phyloP scores from a whole-genome alignment of 2,329 filamentous ascomycete species.

The Pseudophaeomoniella oleicola region DNA sequence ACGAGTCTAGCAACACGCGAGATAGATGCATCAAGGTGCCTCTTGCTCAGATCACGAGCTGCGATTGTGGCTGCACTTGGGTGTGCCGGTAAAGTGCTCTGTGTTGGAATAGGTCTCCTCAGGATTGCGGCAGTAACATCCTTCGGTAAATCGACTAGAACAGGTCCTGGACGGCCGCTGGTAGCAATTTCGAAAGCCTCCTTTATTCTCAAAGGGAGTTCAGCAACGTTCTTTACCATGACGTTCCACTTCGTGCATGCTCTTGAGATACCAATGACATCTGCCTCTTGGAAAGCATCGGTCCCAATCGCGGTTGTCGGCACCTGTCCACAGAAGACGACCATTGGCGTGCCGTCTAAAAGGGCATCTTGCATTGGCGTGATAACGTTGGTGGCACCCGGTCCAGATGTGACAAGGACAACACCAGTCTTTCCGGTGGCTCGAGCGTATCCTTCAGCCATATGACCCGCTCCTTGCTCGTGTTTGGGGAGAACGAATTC shows the following conservation, averaged over 20 bases:
- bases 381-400: conserved; percentile 89
- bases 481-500: conserved; percentile 90
- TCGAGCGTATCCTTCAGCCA: conserved; percentile 94
- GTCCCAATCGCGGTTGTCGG: conserved; percentile 79
- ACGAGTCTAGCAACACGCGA: conserved; percentile 65
- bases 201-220: conserved; percentile 85
- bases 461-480: conserved; percentile 95
- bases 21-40: conserved; percentile 61
- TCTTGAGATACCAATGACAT: conserved; percentile 83
- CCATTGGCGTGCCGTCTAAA: conserved; percentile 88
- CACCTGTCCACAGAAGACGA: conserved; percentile 93
- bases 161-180: conserved; percentile 81
- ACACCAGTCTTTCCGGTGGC: conserved; percentile 89
- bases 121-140: conserved; percentile 83
- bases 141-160: conserved; percentile 90
- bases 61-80: conserved; percentile 77
- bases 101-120: conserved; percentile 67
- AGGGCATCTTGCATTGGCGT: conserved; percentile 94
- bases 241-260: conserved; percentile 99
- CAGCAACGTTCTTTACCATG: conserved; percentile 90
- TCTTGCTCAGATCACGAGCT: conserved; percentile 56
- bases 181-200: conserved; percentile 98
- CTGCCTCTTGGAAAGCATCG: conserved; percentile 93
- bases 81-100: conserved; percentile 57
- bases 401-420: conserved; percentile 90